These are phyloP conservation scores for Durotheca rogersii DNA, from an alignment of 495 filamentous ascomycete species.

Conservation along the genomic window DNA sequence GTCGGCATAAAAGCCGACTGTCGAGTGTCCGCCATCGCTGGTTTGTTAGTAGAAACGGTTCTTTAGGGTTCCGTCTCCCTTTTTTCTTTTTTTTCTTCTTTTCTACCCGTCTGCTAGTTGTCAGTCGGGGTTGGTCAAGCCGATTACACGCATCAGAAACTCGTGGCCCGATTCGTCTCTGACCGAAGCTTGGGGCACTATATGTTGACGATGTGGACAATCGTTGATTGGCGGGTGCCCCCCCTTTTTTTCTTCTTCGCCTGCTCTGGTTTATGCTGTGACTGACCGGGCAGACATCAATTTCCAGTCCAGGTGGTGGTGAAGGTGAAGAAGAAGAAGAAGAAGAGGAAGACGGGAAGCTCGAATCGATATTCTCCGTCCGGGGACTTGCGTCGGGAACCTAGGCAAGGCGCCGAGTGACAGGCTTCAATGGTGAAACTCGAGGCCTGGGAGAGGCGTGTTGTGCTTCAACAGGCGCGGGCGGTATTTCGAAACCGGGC, in stretches of 20 bases:
- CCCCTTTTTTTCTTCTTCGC: background rate
- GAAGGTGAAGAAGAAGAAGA: no score
- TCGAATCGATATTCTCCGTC: conserved; percentile 5
- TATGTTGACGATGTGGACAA: conserved; percentile 2
- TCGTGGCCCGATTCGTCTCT: conserved; percentile 8
- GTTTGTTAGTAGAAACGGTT: no score
- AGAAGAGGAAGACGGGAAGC: conserved; percentile 5
- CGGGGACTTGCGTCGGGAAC: conserved; percentile 16
- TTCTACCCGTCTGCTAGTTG: conserved; percentile 16
- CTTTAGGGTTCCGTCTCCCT: conserved; percentile 18
- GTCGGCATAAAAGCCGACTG: conserved; percentile 77
- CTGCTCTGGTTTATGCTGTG: no score
- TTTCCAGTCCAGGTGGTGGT: background rate
- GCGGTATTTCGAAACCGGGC: conserved; percentile 4
- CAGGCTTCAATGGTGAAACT: conserved; percentile 9
- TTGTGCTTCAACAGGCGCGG: conserved; percentile 1
- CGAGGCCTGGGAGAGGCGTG: conserved; percentile 5
- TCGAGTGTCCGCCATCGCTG: conserved; percentile 53
- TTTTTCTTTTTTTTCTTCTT: conserved; percentile 19
- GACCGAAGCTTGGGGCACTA: conserved; percentile 2
- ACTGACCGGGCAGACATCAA: conserved; percentile 1
- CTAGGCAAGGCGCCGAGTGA: conserved; percentile 9
- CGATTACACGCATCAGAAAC: conserved; percentile 18
- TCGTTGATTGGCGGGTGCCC: conserved; percentile 9
- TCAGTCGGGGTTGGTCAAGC: conserved; percentile 7